phyloP scores from a whole-genome alignment of 768 basidiomycete species.

The Boletus speciosus region DNA sequence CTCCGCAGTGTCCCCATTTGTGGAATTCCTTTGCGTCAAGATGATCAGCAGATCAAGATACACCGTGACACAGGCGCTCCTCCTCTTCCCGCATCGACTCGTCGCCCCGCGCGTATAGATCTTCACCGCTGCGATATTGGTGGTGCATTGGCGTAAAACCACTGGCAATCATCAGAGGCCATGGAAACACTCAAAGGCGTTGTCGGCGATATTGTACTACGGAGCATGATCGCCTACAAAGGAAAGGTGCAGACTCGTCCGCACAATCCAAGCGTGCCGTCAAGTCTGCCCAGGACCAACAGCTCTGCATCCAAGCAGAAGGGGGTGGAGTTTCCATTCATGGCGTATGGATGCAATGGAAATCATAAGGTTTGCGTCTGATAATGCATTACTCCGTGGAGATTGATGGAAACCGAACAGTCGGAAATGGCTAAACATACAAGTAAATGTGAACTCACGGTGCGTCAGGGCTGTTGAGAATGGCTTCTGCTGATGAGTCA shows the following conservation, averaged over 20 bases:
- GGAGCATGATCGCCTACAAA: background rate
- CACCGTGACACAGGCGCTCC: too few species aligned
- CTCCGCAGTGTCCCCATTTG: background rate
- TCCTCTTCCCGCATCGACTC: too few species aligned
- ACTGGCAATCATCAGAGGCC: too few species aligned
- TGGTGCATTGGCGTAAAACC: too few species aligned
- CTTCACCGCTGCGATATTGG: too few species aligned
- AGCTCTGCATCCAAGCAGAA: background rate
- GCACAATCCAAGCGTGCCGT: conserved; percentile 12
- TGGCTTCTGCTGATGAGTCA: background rate
- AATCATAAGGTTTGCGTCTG: background rate
- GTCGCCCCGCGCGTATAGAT: too few species aligned
- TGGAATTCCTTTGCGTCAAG: background rate
- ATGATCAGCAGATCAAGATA: background rate
- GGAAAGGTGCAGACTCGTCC: background rate
- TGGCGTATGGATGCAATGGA: background rate
- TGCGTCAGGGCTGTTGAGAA: conserved; percentile 5
- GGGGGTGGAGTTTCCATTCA: background rate
- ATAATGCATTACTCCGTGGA: background rate
- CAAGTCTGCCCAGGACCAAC: background rate
- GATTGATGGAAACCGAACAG: background rate
- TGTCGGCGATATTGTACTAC: too few species aligned
- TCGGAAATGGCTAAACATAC: background rate
- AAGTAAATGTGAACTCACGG: background rate
- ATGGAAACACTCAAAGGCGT: too few species aligned